Conservation (phyloP, 176 grass and related monocot genomes). For the Pharus latifolius region DNA sequence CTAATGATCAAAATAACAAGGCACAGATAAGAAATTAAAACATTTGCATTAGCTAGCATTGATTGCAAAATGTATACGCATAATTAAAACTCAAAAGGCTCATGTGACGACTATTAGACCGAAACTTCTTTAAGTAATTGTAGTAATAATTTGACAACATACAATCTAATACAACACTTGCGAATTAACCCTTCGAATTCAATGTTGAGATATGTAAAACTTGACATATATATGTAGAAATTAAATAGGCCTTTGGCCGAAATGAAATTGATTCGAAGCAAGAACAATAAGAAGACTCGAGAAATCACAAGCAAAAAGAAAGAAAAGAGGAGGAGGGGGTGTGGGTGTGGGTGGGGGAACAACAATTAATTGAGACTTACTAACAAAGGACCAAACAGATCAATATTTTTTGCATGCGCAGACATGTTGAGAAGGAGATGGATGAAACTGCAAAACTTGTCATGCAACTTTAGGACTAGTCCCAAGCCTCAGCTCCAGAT, state of each 20-base stretch:
- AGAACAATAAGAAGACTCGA: neutral
- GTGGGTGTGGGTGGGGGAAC: no score
- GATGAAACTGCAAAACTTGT: neutral
- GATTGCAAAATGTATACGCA: neutral
- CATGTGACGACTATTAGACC: no score
- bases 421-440: neutral
- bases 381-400: neutral
- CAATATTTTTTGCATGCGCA: neutral
- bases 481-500: slow-evolving; percentile 50
- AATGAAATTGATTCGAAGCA: neutral
- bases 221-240: slow-evolving; percentile 1
- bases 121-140: no score
- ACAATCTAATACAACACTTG: neutral
- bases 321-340: neutral
- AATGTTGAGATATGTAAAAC: no score
- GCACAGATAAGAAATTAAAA: neutral
- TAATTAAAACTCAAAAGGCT: no score
- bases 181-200: no score
- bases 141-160: neutral
- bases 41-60: neutral
- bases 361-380: neutral
- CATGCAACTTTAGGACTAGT: slow-evolving; percentile 20
- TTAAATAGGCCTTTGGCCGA: slow-evolving; percentile 1
- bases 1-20: neutral
- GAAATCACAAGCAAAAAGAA: neutral